phyloP scores from a whole-genome alignment of 495 filamentous ascomycete genomes.

The Echria macrotheca region DNA sequence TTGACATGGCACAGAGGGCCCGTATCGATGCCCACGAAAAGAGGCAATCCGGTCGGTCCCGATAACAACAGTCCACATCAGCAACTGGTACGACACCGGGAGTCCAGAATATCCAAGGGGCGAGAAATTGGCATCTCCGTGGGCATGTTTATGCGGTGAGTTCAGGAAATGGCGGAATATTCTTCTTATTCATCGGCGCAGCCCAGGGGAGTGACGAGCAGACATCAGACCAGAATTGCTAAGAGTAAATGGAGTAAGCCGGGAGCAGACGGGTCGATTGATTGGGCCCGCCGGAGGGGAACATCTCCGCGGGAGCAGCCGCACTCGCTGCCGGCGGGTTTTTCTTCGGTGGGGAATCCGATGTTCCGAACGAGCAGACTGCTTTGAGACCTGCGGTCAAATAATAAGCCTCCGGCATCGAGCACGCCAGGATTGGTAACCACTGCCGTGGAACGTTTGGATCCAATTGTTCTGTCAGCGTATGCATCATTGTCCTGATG shows the following conservation, averaged over 20 bases:
- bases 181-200: too few species aligned
- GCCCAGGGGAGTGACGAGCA: not conserved
- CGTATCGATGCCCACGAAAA: not conserved
- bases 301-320: conserved; percentile 8
- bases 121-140: conserved; percentile 1
- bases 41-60: not conserved
- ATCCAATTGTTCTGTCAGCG: not conserved
- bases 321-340: not conserved
- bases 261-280: not conserved
- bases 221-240: conserved; percentile 7
- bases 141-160: not conserved
- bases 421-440: too few species aligned
- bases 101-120: not conserved
- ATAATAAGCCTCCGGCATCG: too few species aligned
- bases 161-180: not conserved
- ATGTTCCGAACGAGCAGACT: not conserved
- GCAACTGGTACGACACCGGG: not conserved
- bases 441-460: too few species aligned
- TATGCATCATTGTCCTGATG: too few species aligned
- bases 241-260: not conserved
- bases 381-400: too few species aligned
- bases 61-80: not conserved
- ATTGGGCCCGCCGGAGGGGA: not conserved
- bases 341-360: not conserved
- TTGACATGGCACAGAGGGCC: not conserved